A percentile compares a stretch with the other conserved stretches of the same genome.
Evolutionary conservation across 306 rosid genomes (phyloP).

Genomic region (Quercus cerris): DNA sequence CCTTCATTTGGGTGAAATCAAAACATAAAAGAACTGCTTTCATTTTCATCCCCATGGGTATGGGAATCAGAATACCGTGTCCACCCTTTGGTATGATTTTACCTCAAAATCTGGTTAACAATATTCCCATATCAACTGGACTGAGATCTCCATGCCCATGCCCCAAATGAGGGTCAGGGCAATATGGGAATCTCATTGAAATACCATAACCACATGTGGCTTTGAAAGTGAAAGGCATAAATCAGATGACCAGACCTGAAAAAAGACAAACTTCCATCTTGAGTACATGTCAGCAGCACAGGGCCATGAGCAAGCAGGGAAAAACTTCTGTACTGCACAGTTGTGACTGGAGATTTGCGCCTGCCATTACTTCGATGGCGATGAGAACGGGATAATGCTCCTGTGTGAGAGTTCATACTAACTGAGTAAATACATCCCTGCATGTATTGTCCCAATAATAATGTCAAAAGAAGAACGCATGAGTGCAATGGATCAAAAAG

Average conservation of each 20-base stretch:
- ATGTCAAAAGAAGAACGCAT: slow-evolving; percentile 13
- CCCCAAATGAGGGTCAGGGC: background rate
- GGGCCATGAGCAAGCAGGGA: slow-evolving; percentile 90
- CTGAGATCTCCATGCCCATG: background rate
- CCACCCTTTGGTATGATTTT: background rate
- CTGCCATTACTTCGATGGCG: slow-evolving; percentile 65
- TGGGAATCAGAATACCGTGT: background rate
- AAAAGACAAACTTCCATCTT: slow-evolving; percentile 89
- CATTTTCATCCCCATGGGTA: background rate
- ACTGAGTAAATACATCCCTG: slow-evolving; percentile 92
- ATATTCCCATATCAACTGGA: background rate
- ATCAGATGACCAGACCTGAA: slow-evolving; percentile 59
- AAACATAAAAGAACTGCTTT: background rate
- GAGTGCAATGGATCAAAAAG: slow-evolving; percentile 16
- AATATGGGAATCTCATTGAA: background rate
- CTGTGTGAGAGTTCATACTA: slow-evolving; percentile 82
- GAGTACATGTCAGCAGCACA: slow-evolving; percentile 82
- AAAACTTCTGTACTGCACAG: slow-evolving; percentile 89
- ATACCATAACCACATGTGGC: background rate
- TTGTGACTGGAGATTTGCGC: slow-evolving; percentile 76
- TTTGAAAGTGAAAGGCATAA: slow-evolving; percentile 8
- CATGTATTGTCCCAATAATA: slow-evolving; percentile 32
- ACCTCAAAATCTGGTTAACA: background rate
- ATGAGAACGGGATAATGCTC: slow-evolving; percentile 83
- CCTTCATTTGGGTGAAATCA: background rate